Evolutionary conservation across 1,139 yeast species (phyloP), one percentile per base, ranked within the genome.

Genomic region (Suhomyces ambrosiae): DNA sequence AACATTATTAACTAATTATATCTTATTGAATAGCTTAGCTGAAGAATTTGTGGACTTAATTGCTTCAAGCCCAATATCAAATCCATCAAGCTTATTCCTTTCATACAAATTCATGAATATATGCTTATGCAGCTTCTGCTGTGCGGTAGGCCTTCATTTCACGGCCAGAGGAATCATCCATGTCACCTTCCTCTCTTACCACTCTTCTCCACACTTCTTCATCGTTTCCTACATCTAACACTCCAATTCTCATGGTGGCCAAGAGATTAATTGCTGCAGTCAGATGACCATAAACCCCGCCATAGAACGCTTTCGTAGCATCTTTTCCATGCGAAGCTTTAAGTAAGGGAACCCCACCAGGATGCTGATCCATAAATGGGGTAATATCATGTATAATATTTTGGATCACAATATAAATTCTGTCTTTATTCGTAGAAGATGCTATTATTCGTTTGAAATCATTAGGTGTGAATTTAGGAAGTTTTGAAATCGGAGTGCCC

Each of bases 191-290:
- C 46, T 71, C 76, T 17, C 55, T 52, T 3, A 61, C 74, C 5
- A 69, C 74, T 32, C 74, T 50, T 45, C 74, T 75, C 97, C 96
- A 89, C 13, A 86, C 87, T 49, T 86, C 86, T 44, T 82, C 86
- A 48, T 86, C 90, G 49, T 86, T 76, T 4, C 89, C 87, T n/a
- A 87, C 86, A 47, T 89, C 86, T 29, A 82, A 60, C 13, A 79
- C 80, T 0, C 86, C 89, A 14, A 83, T 76, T 50, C 90, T 65
- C 90, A 83, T 82, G 0, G 89, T 83, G 1, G 89, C 88, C 43
- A 83, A 59, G 32, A 83, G 57, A 51, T 83, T 83, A 40, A 76
- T 74, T 0, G 89, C 89, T 0, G 90, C 89, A 16, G 85, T 80
- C 53, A 84, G 80, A 50, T 83, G 90, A 24, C 79, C 76, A 52